Percentiles rank a stretch among this genome's conserved stretches.
phyloP scores from a whole-genome alignment of 1,284 basidiomycete species.

The Malassezia caprae region DNA sequence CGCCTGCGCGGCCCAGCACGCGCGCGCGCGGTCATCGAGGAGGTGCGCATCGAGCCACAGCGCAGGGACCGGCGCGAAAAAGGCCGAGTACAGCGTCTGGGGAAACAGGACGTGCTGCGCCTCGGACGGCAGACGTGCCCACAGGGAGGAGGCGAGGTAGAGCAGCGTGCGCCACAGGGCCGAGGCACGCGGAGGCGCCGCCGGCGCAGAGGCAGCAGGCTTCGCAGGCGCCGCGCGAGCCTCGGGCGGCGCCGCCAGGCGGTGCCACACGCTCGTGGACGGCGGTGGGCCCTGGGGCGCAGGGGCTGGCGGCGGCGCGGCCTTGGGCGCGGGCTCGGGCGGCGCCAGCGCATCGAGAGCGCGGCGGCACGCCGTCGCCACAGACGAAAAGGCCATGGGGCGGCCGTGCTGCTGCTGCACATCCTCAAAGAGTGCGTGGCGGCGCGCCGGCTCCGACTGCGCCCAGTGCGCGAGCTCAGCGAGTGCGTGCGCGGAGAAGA shows the following conservation, averaged over 20 bases:
- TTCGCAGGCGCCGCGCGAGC: background rate
- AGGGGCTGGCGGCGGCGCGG: background rate
- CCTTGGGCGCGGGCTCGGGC: background rate
- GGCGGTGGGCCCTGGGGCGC: background rate
- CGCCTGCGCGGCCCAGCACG: slow-evolving; percentile 14
- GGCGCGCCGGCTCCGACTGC: slow-evolving; percentile 15
- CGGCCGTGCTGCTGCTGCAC: slow-evolving; percentile 22
- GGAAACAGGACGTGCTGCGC: slow-evolving; percentile 32
- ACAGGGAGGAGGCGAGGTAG: background rate
- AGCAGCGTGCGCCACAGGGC: background rate
- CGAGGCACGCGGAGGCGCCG: background rate
- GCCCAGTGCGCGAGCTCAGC: slow-evolving; percentile 24
- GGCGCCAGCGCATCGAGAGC: slow-evolving; percentile 15
- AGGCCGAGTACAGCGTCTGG: slow-evolving; percentile 12
- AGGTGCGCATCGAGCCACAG: slow-evolving; percentile 11
- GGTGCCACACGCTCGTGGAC: slow-evolving; percentile 4
- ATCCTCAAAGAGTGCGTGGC: slow-evolving; percentile 23
- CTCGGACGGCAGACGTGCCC: slow-evolving; percentile 20
- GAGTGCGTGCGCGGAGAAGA: slow-evolving; percentile 31
- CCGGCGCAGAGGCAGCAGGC: background rate
- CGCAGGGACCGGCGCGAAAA: slow-evolving; percentile 16
- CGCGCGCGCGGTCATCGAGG: slow-evolving; percentile 12
- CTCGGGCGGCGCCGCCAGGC: slow-evolving; percentile 6
- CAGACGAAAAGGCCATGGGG: slow-evolving; percentile 20
- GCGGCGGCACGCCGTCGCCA: slow-evolving; percentile 22